Conservation (phyloP, 2,329 filamentous ascomycete genomes). For the Pestalotiopsis sp. region DNA sequence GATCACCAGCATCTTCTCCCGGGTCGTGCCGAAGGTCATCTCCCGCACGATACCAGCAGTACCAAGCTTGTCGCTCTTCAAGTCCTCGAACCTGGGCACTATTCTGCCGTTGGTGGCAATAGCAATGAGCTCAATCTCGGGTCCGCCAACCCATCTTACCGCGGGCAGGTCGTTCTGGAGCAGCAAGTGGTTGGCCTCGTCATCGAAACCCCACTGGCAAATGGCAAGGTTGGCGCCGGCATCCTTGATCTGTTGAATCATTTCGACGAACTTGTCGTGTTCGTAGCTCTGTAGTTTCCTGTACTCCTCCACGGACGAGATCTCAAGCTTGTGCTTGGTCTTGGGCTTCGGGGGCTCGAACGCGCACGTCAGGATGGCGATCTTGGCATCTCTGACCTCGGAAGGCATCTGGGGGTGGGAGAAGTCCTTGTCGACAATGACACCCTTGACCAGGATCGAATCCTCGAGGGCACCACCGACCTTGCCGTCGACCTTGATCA, state of each 20-base stretch:
- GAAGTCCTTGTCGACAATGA: constrained; percentile 99
- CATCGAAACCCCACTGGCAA: constrained; percentile 99
- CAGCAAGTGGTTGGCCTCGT: constrained; percentile 96
- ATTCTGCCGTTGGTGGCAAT: constrained; percentile 98
- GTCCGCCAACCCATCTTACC: constrained; percentile 96
- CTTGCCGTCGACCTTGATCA: constrained; percentile 99
- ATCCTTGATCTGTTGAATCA: constrained; percentile 98
- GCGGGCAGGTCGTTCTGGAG: constrained; percentile 95
- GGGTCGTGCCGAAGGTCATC: constrained; percentile 94
- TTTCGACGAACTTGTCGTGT: constrained; percentile 93
- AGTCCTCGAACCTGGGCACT: constrained; percentile 93
- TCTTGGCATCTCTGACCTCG: constrained; percentile 91
- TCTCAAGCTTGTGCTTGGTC: constrained; percentile 99
- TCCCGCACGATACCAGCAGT: constrained; percentile 87
- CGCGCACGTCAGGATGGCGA: constrained; percentile 95
- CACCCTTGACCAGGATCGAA: constrained; percentile 91
- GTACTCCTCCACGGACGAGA: constrained; percentile 95
- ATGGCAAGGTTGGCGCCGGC: constrained; percentile 97
- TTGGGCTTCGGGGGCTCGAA: constrained; percentile 99
- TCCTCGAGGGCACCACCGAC: constrained; percentile 93
- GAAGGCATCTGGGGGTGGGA: constrained; percentile 99
- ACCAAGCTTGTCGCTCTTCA: constrained; percentile 88
- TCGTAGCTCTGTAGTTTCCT: constrained; percentile 97
- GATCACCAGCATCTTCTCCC: constrained; percentile 99
- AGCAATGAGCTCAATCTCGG: constrained; percentile 96